These are phyloP conservation scores for Lipomyces orientalis DNA, from an alignment of 805 yeast genomes.

Conservation along the genomic window DNA sequence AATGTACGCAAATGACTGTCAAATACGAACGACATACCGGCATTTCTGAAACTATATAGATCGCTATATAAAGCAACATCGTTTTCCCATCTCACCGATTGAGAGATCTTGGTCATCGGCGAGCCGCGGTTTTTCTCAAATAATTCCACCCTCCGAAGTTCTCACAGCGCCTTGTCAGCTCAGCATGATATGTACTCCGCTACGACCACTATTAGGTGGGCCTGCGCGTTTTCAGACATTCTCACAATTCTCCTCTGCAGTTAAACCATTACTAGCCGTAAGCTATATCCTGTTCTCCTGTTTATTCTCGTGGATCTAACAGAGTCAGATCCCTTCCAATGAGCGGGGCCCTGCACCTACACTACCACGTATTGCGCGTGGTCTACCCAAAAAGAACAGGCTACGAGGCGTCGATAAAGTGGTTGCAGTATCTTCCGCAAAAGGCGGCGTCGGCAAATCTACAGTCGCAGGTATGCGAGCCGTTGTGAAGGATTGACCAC, in stretches of 20 bases:
- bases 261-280: neutral
- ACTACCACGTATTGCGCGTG: slow-evolving; percentile 54
- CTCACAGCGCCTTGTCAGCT: neutral
- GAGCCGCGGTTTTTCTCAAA: neutral
- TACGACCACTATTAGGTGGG: neutral
- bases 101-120: neutral
- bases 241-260: neutral
- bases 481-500: neutral
- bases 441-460: slow-evolving; percentile 84
- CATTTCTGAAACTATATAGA: neutral
- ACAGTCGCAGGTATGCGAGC: slow-evolving; percentile 56
- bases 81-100: neutral
- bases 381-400: slow-evolving; percentile 59
- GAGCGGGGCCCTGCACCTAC: slow-evolving; percentile 41
- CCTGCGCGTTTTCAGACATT: neutral
- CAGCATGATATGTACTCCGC: neutral
- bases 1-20: neutral
- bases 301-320: neutral
- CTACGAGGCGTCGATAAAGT: slow-evolving; percentile 68
- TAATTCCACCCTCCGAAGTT: neutral
- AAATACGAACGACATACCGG: neutral
- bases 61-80: neutral
- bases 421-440: slow-evolving; percentile 72
- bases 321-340: slow-evolving; percentile 8
- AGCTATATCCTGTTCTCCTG: neutral